Base-by-base conservation (phyloP, 768 basidiomycete genomes). In the Boletus sp. region DNA sequence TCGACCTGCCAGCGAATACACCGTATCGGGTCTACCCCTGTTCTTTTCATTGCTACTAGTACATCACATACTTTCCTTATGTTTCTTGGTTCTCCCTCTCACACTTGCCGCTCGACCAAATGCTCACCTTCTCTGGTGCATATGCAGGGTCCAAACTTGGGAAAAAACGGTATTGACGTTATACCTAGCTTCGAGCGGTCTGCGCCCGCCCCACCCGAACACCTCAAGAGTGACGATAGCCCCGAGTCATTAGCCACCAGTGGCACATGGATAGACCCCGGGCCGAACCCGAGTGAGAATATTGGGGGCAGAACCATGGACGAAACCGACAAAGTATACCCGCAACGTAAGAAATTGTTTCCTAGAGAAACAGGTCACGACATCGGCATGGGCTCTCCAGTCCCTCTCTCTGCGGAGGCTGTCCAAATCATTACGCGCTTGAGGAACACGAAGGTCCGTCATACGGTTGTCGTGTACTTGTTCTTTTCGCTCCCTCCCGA, bases 311-410 rank as follows among this genome's bases (percentile, higher is more conserved):
- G 32, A 10, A 14, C 43, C 10, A 2, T 32, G 33, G 34, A 38
- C 8, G 51, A 33, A 23, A 40, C 9, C 4, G 27, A 35, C 37
- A 55, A 41, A n/a, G 7, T 15, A 29, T n/a, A n/a, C 34, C 57
- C 42, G 2, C 50, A 55, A 32, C 34, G 57, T 10, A 84, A 81
- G 60, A 59, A 84, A 60, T 73, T 83, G 7, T 77, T 93, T 32
- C 91, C 91, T 0, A 82, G 91, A 44, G 91, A 93, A 73, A 91
- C 90, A 0, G 91, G 91, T 1, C 80, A 87, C 53, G 91, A 92
- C 65, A 90, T 92, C 51, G 91, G 91, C 6, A 87, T 91, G 85
- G 86, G 88, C 2, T 92, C 91, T 1, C 90, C 90, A 13, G 85
- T 92, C 0, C 84, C 86, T 0, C 75, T 95, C 15, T 90, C 89